Base-by-base conservation (phyloP, 306 rosid genomes). In the Lablab purpureus region DNA sequence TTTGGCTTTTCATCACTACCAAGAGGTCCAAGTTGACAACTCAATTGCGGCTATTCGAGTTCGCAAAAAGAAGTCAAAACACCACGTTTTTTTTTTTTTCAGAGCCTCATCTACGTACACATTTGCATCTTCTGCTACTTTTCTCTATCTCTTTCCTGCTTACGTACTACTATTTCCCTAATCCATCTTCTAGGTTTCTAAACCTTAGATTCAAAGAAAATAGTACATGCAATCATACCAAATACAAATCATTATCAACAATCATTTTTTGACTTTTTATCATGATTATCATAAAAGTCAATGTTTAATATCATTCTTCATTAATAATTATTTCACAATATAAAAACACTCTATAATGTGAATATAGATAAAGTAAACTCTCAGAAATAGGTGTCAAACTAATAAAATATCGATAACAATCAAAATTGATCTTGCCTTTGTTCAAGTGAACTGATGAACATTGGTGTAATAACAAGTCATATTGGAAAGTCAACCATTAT, bases 1-100 rank as follows among this genome's bases (percentile, higher is more conserved):
- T 80, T 76, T 83, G 89, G 59, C 92, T 81, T 88, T 79, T 85
- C 80, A 83, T 37, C 54, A 22, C 28, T 47, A 23, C 75, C 84
- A 84, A 85, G 82, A 80, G 87, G 70, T 69, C 58, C 71, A 73
- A 22, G 60, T 82, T 84, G 83, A 87, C 83, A 75, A 72, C 69
- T 36, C 67, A 80, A 75, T 59, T 56, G 74, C 18, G 82, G 73
- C 90, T 82, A 72, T 78, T 86, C 85, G 71, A 68, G 49, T 11
- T 50, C 68, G 47, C 77, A 41, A 80, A 80, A 41, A 71, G 47
- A 11, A 65, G 40, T 10, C 7, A 36, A 65, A 36, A 12, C 1
- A 18, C 9, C 9, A 37, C 49, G n/a, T 18, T 65, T 65, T 34
- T 15, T n/a, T 36, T 64, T 10, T 63, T 64, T 64, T 1, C 2